phyloP scores from a whole-genome alignment of 2,329 filamentous ascomycete species.

The Monilinia laxa region DNA sequence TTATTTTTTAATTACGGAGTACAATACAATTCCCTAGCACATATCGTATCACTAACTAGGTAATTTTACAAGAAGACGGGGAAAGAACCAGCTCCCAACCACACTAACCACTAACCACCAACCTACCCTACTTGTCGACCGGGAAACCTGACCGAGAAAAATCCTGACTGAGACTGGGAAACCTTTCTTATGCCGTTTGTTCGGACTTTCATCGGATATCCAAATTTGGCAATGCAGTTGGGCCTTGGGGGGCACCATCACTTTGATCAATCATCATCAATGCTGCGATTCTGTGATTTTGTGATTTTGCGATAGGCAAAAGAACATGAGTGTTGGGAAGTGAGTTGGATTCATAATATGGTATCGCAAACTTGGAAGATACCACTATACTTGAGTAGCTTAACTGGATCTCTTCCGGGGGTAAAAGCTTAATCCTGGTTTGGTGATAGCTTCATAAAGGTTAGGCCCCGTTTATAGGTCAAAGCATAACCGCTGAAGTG shows the following conservation, averaged over 20 bases:
- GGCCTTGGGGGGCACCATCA: background rate
- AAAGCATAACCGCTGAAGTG: conserved; percentile 23
- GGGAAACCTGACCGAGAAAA: too few relatives aligned
- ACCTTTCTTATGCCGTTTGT: too few relatives aligned
- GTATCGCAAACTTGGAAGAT: too few relatives aligned
- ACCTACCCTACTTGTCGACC: too few relatives aligned
- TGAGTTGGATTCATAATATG: background rate
- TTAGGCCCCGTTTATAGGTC: conserved; percentile 15
- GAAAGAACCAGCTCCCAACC: too few relatives aligned
- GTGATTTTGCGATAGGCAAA: background rate
- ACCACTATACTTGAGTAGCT: background rate
- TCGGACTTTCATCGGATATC: conserved; percentile 1
- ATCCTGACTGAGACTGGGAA: background rate
- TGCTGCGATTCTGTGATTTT: background rate
- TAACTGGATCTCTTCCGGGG: background rate
- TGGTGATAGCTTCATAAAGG: conserved; percentile 19
- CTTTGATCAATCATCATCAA: background rate
- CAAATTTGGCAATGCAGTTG: background rate
- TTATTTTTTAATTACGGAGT: too few relatives aligned
- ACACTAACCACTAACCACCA: too few relatives aligned
- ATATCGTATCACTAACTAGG: too few relatives aligned
- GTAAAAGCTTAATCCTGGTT: conserved; percentile 15
- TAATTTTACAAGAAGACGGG: too few relatives aligned
- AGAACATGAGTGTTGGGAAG: background rate
- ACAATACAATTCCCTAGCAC: too few relatives aligned